Evolutionary conservation across 2,329 filamentous ascomycete genomes (phyloP).

Genomic region (Ilyonectria sp.): DNA sequence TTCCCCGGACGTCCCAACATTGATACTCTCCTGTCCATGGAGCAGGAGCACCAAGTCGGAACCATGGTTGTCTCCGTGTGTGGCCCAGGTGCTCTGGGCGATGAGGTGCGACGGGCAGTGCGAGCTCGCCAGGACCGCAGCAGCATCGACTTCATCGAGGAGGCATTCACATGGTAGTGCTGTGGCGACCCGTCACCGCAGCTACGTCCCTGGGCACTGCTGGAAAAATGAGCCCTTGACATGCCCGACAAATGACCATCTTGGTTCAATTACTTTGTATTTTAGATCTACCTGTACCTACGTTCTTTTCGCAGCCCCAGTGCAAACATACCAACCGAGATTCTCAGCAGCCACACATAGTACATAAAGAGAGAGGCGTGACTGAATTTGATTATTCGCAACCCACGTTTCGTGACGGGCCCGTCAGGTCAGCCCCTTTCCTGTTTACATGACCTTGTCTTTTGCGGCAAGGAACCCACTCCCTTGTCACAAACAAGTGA

Average conservation of each 20-base stretch:
- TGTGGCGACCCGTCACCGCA: background rate
- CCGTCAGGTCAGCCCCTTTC: too few species aligned
- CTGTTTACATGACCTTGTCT: background rate
- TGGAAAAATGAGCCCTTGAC: background rate
- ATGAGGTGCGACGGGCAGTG: constrained; percentile 80
- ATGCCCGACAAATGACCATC: constrained; percentile 7
- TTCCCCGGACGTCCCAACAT: constrained; percentile 85
- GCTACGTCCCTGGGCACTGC: background rate
- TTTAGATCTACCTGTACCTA: constrained; percentile 31
- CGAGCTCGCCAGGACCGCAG: constrained; percentile 75
- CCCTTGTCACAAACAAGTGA: background rate
- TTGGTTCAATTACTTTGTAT: constrained; percentile 23
- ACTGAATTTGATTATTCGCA: background rate
- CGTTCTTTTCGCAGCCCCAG: constrained; percentile 23
- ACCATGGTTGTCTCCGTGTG: constrained; percentile 83
- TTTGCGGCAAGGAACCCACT: background rate
- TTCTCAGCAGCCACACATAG: constrained; percentile 5
- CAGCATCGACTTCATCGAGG: constrained; percentile 84
- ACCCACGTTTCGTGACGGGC: background rate
- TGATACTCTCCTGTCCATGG: constrained; percentile 78
- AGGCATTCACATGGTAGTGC: constrained; percentile 77
- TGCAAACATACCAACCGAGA: constrained; percentile 15
- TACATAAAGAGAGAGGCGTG: constrained; percentile 12
- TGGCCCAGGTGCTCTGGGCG: constrained; percentile 80
- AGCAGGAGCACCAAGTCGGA: constrained; percentile 82